These are phyloP conservation scores for Cucurbita maxima DNA, from an alignment of 306 rosid genomes.

Conservation along the genomic window DNA sequence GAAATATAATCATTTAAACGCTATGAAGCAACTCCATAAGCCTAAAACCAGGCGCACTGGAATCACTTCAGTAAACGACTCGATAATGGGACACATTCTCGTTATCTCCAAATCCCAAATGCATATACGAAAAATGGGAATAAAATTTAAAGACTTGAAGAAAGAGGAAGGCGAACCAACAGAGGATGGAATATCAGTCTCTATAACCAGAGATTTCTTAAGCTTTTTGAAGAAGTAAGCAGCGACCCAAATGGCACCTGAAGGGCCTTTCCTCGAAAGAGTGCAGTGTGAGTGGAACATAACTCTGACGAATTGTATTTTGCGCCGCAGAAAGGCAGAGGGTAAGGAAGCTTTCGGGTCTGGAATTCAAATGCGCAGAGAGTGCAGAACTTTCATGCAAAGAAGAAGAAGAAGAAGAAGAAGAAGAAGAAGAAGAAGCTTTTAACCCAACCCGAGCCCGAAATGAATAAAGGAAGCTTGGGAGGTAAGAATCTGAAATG, in stretches of 20 bases:
- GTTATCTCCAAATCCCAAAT: neutral
- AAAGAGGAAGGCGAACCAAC: constrained; percentile 39
- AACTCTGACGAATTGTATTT: neutral
- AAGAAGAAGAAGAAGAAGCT: neutral
- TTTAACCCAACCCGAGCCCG: neutral
- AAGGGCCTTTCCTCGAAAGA: constrained; percentile 26
- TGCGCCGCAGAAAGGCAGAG: neutral
- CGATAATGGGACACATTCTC: neutral
- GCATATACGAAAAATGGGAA: neutral
- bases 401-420: neutral
- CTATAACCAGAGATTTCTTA: constrained; percentile 44
- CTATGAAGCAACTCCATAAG: neutral
- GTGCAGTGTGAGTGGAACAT: constrained; percentile 36
- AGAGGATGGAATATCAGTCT: constrained; percentile 42
- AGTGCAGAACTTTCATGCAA: neutral
- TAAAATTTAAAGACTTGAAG: neutral
- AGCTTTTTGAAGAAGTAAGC: constrained; percentile 58
- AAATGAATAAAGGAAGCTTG: neutral
- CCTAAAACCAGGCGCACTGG: neutral
- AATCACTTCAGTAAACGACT: neutral
- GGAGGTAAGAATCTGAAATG: neutral
- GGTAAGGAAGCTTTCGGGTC: neutral
- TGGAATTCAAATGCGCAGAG: neutral
- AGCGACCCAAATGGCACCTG: constrained; percentile 53
- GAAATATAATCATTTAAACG: neutral